Percentiles rank a stretch among this genome's conserved stretches.
Conservation (phyloP, 73 alveolate genomes). For the Urostyla sp. region DNA sequence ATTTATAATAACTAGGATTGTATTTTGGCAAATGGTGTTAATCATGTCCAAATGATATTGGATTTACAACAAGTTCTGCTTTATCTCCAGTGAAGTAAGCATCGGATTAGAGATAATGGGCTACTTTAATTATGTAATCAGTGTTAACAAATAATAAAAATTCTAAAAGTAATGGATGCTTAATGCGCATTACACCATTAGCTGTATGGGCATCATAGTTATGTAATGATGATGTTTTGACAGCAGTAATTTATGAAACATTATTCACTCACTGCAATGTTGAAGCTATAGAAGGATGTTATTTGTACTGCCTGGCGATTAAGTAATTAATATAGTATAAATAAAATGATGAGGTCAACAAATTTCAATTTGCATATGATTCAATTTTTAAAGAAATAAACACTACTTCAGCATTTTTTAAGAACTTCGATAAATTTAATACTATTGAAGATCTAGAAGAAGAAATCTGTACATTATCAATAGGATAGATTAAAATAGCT, state of each 20-base stretch:
- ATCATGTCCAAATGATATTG: slow-evolving; percentile 66
- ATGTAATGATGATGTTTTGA: not conserved
- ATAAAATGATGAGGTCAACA: not conserved
- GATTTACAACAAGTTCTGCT: slow-evolving; percentile 69
- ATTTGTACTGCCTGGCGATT: slow-evolving; percentile 35
- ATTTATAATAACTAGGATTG: slow-evolving; percentile 64
- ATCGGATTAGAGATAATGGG: slow-evolving; percentile 46
- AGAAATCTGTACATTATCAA: not conserved
- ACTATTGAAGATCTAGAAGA: not conserved
- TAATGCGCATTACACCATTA: slow-evolving; percentile 69
- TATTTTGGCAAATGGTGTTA: slow-evolving; percentile 59
- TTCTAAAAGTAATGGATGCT: slow-evolving; percentile 68
- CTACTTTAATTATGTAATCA: slow-evolving; percentile 65
- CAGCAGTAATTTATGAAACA: slow-evolving; percentile 10
- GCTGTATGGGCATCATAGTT: slow-evolving; percentile 60
- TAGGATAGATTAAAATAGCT: slow-evolving; percentile 55
- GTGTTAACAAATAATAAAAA: slow-evolving; percentile 18
- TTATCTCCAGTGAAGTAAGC: slow-evolving; percentile 35
- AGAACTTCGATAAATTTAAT: too few relatives aligned
- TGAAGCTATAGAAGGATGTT: not conserved
- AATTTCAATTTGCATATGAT: too few relatives aligned
- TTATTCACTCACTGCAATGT: slow-evolving; percentile 49
- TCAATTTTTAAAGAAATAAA: too few relatives aligned
- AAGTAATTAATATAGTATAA: slow-evolving; percentile 1
- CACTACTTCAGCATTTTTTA: too few relatives aligned